Evolutionary conservation across 208 protist species (phyloP), one percentile per base, ranked within the genome.

Genomic region (Crithidia thermophila): DNA sequence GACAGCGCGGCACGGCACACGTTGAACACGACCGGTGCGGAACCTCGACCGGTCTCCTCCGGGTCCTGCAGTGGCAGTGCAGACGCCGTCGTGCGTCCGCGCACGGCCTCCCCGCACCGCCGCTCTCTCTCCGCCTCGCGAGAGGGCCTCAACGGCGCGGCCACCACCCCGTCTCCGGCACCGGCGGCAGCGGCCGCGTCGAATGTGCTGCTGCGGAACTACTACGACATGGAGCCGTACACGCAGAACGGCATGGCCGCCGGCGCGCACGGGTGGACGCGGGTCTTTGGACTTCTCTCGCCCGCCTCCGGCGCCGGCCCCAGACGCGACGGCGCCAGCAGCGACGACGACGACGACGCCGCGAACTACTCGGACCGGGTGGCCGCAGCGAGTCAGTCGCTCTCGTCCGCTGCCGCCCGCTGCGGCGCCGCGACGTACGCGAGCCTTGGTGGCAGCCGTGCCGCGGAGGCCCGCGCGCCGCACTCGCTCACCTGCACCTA

Each of bases 221-320:
- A 46, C 23, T 75, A 80, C 33, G 58, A 83, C 40, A 27, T 83
- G 43, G 57, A 60, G 33, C 43, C 59, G 9, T 72, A 73, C 42
- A 30, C 47, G 34, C 47, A 76, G 20, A 52, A 50, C 4, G 77
- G 77, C 37, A 37, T 83, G 20, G 72, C 77, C 9, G 58, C 43
- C 23, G 77, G 77, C 11, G 72, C 77, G 5, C 77, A 83, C 64
- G 77, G 77, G 23, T 83, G 77, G 77, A 67, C 33, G 49, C 77
- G 77, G 28, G 74, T 78, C 16, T 79, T 71, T 55, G 77, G 77
- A 23, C 67, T 82, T 7, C 59, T 82, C 42, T 25, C 57, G 23
- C 25, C 43, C 3, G 42, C 42, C 7, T 4, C 42, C 30, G 34
- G 34, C 13, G 4, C 33, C 21, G 50, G 39, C n/a, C 49, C 43